Percentiles rank a stretch among this genome's conserved stretches.
Evolutionary conservation across 1,139 yeast genomes (phyloP).

Genomic region (Entelexis paramagnoliae): DNA sequence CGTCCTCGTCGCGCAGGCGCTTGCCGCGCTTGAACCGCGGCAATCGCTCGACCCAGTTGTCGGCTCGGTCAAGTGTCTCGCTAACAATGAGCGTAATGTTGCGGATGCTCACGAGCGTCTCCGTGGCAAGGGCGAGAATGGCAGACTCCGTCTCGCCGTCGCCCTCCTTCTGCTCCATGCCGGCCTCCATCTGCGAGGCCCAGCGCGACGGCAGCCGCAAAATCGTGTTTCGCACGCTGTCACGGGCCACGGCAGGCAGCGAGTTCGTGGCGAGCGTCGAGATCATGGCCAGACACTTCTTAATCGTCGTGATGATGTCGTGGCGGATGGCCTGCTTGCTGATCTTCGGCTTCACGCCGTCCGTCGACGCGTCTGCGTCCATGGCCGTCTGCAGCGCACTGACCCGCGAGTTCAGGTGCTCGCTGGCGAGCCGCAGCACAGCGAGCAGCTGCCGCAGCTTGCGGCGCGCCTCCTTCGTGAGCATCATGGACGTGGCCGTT

Average conservation of each 20-base stretch:
- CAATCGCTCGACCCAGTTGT: constrained; percentile 47
- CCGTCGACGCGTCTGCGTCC: constrained; percentile 33
- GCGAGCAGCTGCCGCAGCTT: constrained; percentile 65
- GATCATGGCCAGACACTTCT: constrained; percentile 74
- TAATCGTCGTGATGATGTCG: constrained; percentile 80
- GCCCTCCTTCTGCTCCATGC: constrained; percentile 12
- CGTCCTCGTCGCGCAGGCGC: constrained; percentile 12
- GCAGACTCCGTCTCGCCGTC: constrained; percentile 23
- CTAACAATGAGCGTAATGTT: constrained; percentile 75
- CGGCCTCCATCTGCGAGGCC: constrained; percentile 31
- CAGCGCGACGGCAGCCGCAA: constrained; percentile 63
- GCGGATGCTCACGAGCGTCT: constrained; percentile 77
- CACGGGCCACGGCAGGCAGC: constrained; percentile 72
- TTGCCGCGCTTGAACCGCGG: constrained; percentile 18
- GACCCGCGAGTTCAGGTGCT: constrained; percentile 57
- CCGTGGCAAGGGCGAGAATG: constrained; percentile 73
- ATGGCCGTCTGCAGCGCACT: constrained; percentile 46
- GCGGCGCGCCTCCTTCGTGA: constrained; percentile 57
- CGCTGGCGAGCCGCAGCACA: constrained; percentile 64
- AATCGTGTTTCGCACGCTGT: constrained; percentile 70
- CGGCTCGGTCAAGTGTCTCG: constrained; percentile 74
- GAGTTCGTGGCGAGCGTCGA: constrained; percentile 73
- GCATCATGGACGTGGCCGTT: constrained; percentile 38
- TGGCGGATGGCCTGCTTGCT: constrained; percentile 46
- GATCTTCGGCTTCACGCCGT: constrained; percentile 25